phyloP scores from a whole-genome alignment of 2,329 filamentous ascomycete species.

The Alternaria sp. region DNA sequence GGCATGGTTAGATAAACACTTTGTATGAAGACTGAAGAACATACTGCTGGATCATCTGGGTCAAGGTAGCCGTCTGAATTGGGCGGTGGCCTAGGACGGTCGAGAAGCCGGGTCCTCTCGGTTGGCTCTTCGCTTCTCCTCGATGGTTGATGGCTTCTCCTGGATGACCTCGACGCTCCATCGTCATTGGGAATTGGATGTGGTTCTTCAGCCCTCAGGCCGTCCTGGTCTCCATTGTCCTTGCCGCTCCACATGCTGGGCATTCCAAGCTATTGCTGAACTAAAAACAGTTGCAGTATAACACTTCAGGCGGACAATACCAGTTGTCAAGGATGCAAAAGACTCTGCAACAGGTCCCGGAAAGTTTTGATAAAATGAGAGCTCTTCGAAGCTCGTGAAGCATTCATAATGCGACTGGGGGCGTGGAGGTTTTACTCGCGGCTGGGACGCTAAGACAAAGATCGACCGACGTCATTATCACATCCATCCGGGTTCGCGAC shows the following conservation, averaged over 20 bases:
- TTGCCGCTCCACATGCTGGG: slow-evolving; percentile 63
- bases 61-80: slow-evolving; percentile 73
- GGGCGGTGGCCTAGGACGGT: slow-evolving; percentile 62
- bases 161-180: slow-evolving; percentile 35
- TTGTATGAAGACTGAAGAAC: slow-evolving; percentile 30
- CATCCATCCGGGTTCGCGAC: slow-evolving; percentile 9
- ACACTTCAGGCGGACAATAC: neutral
- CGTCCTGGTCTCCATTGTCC: slow-evolving; percentile 50
- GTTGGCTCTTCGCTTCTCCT: slow-evolving; percentile 56
- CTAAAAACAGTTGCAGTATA: slow-evolving; percentile 21
- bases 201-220: slow-evolving; percentile 32
- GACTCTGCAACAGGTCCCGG: neutral
- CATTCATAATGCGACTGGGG: slow-evolving; percentile 5
- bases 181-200: slow-evolving; percentile 32
- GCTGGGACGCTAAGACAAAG: slow-evolving; percentile 23
- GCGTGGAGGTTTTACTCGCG: slow-evolving; percentile 25
- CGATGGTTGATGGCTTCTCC: slow-evolving; percentile 39
- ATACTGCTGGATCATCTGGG: slow-evolving; percentile 81
- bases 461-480: slow-evolving; percentile 30
- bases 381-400: slow-evolving; percentile 18
- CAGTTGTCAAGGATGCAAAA: neutral
- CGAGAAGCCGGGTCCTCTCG: slow-evolving; percentile 73
- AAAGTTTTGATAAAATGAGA: neutral
- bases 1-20: slow-evolving; percentile 24
- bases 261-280: slow-evolving; percentile 16